Evolutionary conservation across 2,329 filamentous ascomycete genomes (phyloP), one percentile per base, ranked within the genome.

Genomic region (Scedosporium aurantiacum): DNA sequence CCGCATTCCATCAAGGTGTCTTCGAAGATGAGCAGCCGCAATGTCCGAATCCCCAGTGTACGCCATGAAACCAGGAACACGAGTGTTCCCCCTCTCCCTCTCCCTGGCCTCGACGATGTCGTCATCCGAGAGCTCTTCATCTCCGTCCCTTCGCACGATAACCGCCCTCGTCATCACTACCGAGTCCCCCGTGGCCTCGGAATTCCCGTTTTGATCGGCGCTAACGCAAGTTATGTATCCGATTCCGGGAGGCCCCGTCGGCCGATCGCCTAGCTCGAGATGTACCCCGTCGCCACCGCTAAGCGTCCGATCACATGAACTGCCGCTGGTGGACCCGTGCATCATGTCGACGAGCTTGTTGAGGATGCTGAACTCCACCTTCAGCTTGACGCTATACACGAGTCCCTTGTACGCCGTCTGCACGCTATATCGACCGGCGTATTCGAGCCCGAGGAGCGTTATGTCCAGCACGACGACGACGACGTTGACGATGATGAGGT

Each of bases 381-480:
- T 75, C 27, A 75, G 67, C 57, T 75, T 75, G 25, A 74, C 63
- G 45, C 70, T 72, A 64, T 74, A 74, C 1, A 70, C 67, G 5
- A 73, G 63, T 2, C 68, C 63, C 61, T 74, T 74, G 65, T 70
- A 70, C 0, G 70, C 67, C 4, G 71, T 72, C 60, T 74, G 72
- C 18, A 72, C 61, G 2, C 68, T 62, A 55, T 70, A 73, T 4
- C 69, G 67, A 27, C 73, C 62, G 52, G 72, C 60, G 28, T 69
- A 72, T 56, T 75, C 69, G 16, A 75, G 66, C 1, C 41, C 64
- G 2, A 75, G 50, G 3, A 75, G 67, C 4, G 71, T 66, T 14
- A 78, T 61, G 64, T 81, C 78, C 64, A 81, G 73, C 2, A 74
- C 61, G 25, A 81, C 73, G 52, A 80, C 76, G n/a, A 75, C 60